phyloP scores from a whole-genome alignment of 202 grass and related monocot species.

The Carex sylvatica region DNA sequence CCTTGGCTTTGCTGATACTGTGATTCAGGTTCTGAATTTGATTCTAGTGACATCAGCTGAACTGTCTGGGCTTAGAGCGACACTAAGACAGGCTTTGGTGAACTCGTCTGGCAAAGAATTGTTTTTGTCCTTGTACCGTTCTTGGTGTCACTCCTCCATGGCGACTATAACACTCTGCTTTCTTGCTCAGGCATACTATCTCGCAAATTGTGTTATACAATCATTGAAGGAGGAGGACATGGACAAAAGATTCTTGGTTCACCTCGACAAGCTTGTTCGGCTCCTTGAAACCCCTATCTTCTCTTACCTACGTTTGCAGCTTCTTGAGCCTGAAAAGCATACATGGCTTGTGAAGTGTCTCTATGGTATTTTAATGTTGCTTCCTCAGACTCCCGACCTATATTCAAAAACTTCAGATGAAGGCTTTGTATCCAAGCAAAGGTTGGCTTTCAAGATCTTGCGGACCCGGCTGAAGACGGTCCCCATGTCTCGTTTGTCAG shows the following conservation, averaged over 20 bases:
- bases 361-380: constrained; percentile 91
- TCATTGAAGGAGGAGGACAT: constrained; percentile 91
- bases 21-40: constrained; percentile 99
- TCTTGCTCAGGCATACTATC: constrained; percentile 90
- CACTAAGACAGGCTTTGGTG: constrained; percentile 78
- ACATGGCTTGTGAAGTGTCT: constrained; percentile 96
- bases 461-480: constrained; percentile 88
- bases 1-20: constrained; percentile 70
- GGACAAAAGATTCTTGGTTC: constrained; percentile 89
- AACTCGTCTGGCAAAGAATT: constrained; percentile 82
- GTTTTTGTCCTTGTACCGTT: constrained; percentile 78
- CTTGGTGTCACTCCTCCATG: constrained; percentile 95
- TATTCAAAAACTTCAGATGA: constrained; percentile 7
- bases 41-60: constrained; percentile 94
- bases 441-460: constrained; percentile 88
- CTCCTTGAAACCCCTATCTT: constrained; percentile 96
- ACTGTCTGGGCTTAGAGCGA: constrained; percentile 61
- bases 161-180: constrained; percentile 94
- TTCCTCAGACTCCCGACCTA: constrained; percentile 58
- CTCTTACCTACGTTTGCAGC: constrained; percentile 90
- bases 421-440: constrained; percentile 51
- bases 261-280: constrained; percentile 86
- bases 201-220: constrained; percentile 75
- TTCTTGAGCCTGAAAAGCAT: constrained; percentile 93
- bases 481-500: constrained; percentile 45